A percentile compares a stretch with the other conserved stretches of the same genome.
phyloP scores from a whole-genome alignment of 257 asterid genomes.

The Nicotiana otophora region DNA sequence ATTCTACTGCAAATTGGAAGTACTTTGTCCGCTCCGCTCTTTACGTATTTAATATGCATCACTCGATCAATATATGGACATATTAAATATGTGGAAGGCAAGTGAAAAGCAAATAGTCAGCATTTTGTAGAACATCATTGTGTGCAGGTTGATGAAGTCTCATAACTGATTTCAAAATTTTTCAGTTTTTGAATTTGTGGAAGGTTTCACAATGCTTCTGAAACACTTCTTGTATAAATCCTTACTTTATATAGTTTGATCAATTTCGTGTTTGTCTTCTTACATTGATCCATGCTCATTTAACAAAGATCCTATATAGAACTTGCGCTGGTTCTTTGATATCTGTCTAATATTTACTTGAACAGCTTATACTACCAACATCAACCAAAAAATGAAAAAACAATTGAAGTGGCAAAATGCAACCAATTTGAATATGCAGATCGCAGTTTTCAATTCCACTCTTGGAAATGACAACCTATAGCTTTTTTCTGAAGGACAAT shows the following conservation, averaged over 20 bases:
- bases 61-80: too few relatives aligned
- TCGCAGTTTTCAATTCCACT: not conserved
- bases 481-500: not conserved
- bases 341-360: not conserved
- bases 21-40: not conserved
- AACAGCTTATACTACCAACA: not conserved
- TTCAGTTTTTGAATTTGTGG: not conserved
- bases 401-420: not conserved
- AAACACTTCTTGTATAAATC: not conserved
- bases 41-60: too few relatives aligned
- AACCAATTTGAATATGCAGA: not conserved
- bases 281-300: not conserved
- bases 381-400: not conserved
- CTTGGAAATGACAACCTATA: not conserved
- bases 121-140: too few relatives aligned
- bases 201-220: not conserved
- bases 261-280: too few relatives aligned
- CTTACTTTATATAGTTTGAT: not conserved
- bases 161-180: not conserved
- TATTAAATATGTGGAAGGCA: too few relatives aligned
- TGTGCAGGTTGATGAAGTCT: not conserved
- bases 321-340: not conserved
- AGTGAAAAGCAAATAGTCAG: too few relatives aligned
- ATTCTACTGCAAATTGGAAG: not conserved
- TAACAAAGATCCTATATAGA: not conserved